A percentile compares a stretch with the other conserved stretches of the same genome.
phyloP scores from a whole-genome alignment of 805 yeast genomes.

The Lipomyces orientalis region DNA sequence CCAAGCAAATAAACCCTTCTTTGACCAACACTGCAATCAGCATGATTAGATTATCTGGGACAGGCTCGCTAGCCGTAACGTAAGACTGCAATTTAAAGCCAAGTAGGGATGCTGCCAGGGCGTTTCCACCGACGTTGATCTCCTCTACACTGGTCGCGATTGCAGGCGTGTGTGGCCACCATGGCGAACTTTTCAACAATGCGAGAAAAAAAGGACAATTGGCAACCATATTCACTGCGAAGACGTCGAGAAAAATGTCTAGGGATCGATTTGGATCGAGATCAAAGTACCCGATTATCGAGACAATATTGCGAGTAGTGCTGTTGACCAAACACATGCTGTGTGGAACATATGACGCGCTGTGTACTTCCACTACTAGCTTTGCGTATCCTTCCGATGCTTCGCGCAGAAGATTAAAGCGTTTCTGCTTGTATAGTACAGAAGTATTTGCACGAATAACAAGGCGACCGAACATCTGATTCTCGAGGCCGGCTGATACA shows the following conservation, averaged over 20 bases:
- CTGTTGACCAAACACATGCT: constrained; percentile 45
- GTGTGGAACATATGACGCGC: constrained; percentile 30
- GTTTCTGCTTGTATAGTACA: constrained; percentile 56
- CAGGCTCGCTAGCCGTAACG: constrained; percentile 44
- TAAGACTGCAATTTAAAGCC: constrained; percentile 52
- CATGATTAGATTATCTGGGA: constrained; percentile 53
- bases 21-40: constrained; percentile 65
- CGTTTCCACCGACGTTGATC: constrained; percentile 57
- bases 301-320: constrained; percentile 56
- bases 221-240: constrained; percentile 51
- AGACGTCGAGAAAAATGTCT: constrained; percentile 64
- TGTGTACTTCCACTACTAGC: constrained; percentile 45
- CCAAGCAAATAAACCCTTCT: constrained; percentile 68
- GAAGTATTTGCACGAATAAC: constrained; percentile 51
- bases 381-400: constrained; percentile 80
- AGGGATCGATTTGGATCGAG: constrained; percentile 75
- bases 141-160: constrained; percentile 6
- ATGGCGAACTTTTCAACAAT: constrained; percentile 60
- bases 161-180: constrained; percentile 63
- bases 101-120: constrained; percentile 59
- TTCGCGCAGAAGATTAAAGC: constrained; percentile 73
- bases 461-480: constrained; percentile 46
- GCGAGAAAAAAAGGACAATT: constrained; percentile 56
- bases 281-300: constrained; percentile 72
- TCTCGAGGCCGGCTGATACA: constrained; percentile 18